Percentiles rank a stretch among this genome's conserved stretches.
phyloP scores from a whole-genome alignment of 176 grass and related monocot species.

The Paspalum notatum region DNA sequence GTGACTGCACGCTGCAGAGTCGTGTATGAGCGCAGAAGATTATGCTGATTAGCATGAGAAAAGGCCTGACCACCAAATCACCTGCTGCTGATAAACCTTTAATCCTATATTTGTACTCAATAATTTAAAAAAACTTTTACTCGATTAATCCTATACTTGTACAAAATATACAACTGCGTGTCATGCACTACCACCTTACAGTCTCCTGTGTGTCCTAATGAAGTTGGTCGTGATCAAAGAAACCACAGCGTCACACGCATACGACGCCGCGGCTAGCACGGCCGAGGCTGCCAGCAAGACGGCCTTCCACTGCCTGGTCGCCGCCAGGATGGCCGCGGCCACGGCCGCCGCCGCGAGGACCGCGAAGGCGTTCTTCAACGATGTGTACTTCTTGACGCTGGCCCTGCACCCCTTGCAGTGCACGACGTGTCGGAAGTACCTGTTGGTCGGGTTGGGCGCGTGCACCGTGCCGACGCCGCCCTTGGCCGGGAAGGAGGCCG shows the following conservation, averaged over 20 bases:
- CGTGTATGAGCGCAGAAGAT: too few relatives aligned
- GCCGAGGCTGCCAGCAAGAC: slow-evolving; percentile 51
- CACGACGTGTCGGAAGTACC: slow-evolving; percentile 89
- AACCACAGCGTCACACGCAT: slow-evolving; percentile 50
- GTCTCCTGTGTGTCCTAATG: slow-evolving; percentile 75
- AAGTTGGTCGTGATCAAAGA: slow-evolving; percentile 89
- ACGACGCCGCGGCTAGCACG: slow-evolving; percentile 53
- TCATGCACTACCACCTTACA: slow-evolving; percentile 29
- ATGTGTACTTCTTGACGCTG: slow-evolving; percentile 48
- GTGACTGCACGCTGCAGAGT: too few relatives aligned
- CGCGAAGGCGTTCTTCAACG: slow-evolving; percentile 54
- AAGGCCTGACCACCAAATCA: too few relatives aligned
- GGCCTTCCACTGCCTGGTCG: slow-evolving; percentile 50
- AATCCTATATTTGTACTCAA: too few relatives aligned
- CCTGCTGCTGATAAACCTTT: too few relatives aligned
- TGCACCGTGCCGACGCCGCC: slow-evolving; percentile 69
- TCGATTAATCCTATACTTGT: too few relatives aligned
- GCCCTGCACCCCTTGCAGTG: slow-evolving; percentile 85
- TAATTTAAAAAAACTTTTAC: too few relatives aligned
- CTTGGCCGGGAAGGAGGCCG: slow-evolving; percentile 77
- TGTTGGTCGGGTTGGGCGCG: slow-evolving; percentile 81
- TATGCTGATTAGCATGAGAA: too few relatives aligned
- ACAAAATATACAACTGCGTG: not conserved
- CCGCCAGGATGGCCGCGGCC: slow-evolving; percentile 55
- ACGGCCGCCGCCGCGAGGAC: slow-evolving; percentile 41